These are phyloP conservation scores for Funneliformis mosseae DNA, from an alignment of 192 early-diverging fungal genomes.

Conservation along the genomic window DNA sequence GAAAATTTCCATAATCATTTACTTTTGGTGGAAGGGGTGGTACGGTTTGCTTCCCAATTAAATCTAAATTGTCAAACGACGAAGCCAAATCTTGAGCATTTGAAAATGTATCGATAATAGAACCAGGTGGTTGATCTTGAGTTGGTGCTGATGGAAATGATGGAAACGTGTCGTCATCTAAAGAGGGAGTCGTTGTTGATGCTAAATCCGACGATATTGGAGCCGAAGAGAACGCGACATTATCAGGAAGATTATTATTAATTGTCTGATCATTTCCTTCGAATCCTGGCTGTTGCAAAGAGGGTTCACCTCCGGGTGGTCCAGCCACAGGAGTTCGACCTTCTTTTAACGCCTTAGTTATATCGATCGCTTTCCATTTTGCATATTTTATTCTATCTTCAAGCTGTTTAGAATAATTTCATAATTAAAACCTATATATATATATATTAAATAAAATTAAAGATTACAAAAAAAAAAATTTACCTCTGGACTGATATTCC, in stretches of 20 bases:
- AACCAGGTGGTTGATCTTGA: background rate
- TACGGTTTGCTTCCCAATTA: background rate
- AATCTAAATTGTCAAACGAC: background rate
- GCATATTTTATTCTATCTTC: slow-evolving; percentile 93
- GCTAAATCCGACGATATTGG: background rate
- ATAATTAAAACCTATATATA: background rate
- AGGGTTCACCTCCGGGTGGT: slow-evolving; percentile 47
- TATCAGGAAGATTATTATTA: slow-evolving; percentile 32
- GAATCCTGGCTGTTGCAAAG: background rate
- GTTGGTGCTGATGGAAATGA: slow-evolving; percentile 32
- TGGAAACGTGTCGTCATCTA: slow-evolving; percentile 29
- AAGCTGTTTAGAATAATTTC: slow-evolving; percentile 43
- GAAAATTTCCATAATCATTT: background rate
- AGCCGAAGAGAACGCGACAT: slow-evolving; percentile 42
- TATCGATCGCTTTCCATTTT: slow-evolving; percentile 95
- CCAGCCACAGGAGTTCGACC: slow-evolving; percentile 71
- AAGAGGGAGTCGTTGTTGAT: background rate
- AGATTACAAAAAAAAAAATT: slow-evolving; percentile 15
- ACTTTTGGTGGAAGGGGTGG: slow-evolving; percentile 28
- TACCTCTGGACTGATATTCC: slow-evolving; percentile 68
- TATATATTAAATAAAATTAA: background rate
- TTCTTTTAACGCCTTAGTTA: slow-evolving; percentile 87
- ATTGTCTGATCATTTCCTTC: background rate
- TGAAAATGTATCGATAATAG: slow-evolving; percentile 19
- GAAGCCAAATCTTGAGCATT: slow-evolving; percentile 11